Base-by-base conservation (phyloP, 306 rosid species). In the Pterocarpus macrocarpus region DNA sequence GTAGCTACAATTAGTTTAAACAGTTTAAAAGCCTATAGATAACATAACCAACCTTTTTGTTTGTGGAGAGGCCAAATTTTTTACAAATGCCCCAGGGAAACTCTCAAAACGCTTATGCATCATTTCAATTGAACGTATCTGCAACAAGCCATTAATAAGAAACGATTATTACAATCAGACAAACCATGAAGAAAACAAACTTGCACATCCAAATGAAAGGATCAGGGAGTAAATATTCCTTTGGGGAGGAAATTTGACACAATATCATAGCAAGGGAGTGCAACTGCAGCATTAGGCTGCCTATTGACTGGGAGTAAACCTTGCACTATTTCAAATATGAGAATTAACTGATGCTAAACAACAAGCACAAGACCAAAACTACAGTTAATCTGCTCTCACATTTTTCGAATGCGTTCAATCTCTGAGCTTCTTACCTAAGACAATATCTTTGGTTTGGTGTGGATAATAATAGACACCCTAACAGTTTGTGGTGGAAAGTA, bases 111-210 rank as follows among this genome's bases (percentile, higher is more conserved):
- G 99, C 75, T 90, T 95, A 66, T 95, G 98, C 80, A 95, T 93
- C 99, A 95, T 95, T 84, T 93, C 98, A 80, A 93, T 90, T 75
- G 98, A 90, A 58, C 99, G 99, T 86, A 95, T 95, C 99, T 95
- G 90, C 74, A 77, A 77, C 36, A 84, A 79, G 52, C 70, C 66
- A 80, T 81, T 59, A 78, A 56, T 52, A 81, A 35, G 35, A 71
- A 87, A 70, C 63, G 47, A 75, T 33, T 30, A 8, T 64, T 38
- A 70, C 34, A 38, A 72, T 59, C 13, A 66, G 80, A 70, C 34
- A 15, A 61, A 47, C 43, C 67, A 73, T 41, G 32, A 49, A 55
- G 49, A 73, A 49, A 64, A 83, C n/a, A 41, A 33, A 52, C 10
- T 49, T 49, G 14, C 28, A 16, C 33, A 52, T 11, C 28, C 9